Base-by-base conservation (phyloP, 805 yeast species). In the Saturnispora sanitii region DNA sequence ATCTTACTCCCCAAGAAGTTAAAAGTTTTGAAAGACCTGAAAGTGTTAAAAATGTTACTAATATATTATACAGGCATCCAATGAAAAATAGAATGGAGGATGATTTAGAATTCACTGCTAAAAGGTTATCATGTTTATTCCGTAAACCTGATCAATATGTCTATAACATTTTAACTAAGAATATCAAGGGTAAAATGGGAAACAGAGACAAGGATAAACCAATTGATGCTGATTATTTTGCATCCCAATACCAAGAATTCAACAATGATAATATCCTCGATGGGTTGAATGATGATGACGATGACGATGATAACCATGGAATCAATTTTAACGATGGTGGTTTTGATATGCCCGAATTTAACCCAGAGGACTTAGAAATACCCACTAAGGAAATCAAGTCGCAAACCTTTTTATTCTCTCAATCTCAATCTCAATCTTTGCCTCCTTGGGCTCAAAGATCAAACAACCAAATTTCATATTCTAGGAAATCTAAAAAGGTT, bases 71-170 rank as follows among this genome's bases (percentile, higher is more conserved):
- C 7, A 26, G 43, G 16, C 46, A 54, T 38, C 49, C 49, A 11
- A 40, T 49, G 1, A 47, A 48, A 17, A 52, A 59, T 42, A 54
- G 62, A 19, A 51, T 75, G 9, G 77, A 77, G 0, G 73, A 70
- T 36, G 79, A 73, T 51, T 62, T 67, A 33, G 64, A 61, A 45
- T 75, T 70, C 50, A 69, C 70, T 31, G 70, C 77, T 1, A 64
- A 66, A 37, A 54, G 68, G 38, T 61, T 75, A 38, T 65, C 70
- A 12, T 68, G 65, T 42, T 57, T 75, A 16, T 67, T 66, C 45
- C 52, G 67, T 21, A 74, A 73, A 48, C 74, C 77, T 5, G 54
- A 43, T 15, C 59, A 54, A 28, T 46, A 47, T 26, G 51, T 57
- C 13, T 59, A 54, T 37, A 51, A 62, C 1, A 47, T 54, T 13